Conservation (phyloP, 2,329 filamentous ascomycete species). For the Trichothecium sympodiale region DNA sequence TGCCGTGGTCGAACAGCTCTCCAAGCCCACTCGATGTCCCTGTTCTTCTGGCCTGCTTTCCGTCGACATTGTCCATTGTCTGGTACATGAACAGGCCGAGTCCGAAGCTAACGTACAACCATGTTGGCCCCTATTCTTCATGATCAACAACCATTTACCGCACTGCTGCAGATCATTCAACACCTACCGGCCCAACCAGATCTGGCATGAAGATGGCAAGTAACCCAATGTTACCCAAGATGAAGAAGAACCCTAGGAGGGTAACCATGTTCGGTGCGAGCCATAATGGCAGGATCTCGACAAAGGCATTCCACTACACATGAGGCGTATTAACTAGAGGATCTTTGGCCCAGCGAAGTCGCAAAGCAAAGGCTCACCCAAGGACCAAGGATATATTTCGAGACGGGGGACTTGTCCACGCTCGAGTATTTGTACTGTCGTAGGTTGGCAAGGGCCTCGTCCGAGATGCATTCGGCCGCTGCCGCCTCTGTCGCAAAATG, state of each 20-base stretch:
- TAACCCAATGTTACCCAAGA: constrained; percentile 68
- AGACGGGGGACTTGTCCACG: constrained; percentile 91
- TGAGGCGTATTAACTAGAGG: constrained; percentile 6
- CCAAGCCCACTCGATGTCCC: constrained; percentile 90
- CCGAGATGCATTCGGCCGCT: constrained; percentile 65
- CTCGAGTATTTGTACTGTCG: constrained; percentile 96
- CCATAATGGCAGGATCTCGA: constrained; percentile 88
- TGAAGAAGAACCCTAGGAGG: constrained; percentile 87
- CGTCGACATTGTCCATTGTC: constrained; percentile 98
- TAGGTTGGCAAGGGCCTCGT: constrained; percentile 82
- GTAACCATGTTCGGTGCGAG: constrained; percentile 97
- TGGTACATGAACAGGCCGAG: constrained; percentile 97
- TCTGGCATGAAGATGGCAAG: constrained; percentile 79
- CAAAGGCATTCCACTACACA: constrained; percentile 87
- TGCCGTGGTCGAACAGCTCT: constrained; percentile 96
- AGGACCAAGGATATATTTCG: constrained; percentile 84
- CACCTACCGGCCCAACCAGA: constrained; percentile 71
- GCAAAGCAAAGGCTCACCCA: constrained; percentile 57
- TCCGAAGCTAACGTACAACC: constrained; percentile 94
- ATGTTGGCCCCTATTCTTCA: constrained; percentile 59
- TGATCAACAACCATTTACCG: constrained; percentile 6
- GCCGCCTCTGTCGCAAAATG: constrained; percentile 29
- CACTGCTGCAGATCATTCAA: constrained; percentile 2
- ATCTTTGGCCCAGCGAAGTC: constrained; percentile 1
- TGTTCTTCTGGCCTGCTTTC: constrained; percentile 90